Conservation (phyloP, 225 moss, liverwort and hornwort genomes). For the Pseudisothecium myosuroides region DNA sequence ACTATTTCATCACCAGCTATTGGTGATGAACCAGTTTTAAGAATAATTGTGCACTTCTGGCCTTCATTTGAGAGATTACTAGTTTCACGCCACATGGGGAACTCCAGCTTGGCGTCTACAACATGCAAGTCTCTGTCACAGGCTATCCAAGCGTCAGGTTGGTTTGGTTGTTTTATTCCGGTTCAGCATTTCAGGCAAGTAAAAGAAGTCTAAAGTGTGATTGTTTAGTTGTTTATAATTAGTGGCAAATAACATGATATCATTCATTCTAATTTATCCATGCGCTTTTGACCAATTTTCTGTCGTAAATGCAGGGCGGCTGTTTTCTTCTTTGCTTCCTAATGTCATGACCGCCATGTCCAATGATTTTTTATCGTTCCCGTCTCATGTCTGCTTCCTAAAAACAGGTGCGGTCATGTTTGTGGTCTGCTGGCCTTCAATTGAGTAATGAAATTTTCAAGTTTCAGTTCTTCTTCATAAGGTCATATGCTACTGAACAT, state of each 20-base stretch:
- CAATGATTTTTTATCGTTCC: slow-evolving; percentile 63
- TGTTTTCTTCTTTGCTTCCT: slow-evolving; percentile 67
- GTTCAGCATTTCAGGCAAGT: background rate
- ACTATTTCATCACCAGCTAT: slow-evolving; percentile 35
- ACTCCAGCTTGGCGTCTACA: slow-evolving; percentile 69
- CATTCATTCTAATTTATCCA: background rate
- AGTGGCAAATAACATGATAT: background rate
- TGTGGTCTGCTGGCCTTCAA: background rate
- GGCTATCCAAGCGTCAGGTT: slow-evolving; percentile 93
- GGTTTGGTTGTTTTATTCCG: background rate
- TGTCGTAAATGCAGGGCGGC: slow-evolving; percentile 46
- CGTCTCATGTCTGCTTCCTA: slow-evolving; percentile 83
- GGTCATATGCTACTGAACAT: background rate
- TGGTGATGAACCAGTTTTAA: slow-evolving; percentile 72
- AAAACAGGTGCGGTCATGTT: slow-evolving; percentile 54
- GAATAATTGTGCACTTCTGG: slow-evolving; percentile 92
- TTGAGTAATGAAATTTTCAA: background rate
- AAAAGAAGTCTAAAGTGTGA: background rate
- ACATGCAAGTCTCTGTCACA: slow-evolving; percentile 84
- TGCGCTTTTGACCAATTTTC: background rate
- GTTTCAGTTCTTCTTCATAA: background rate
- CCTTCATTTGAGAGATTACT: slow-evolving; percentile 78
- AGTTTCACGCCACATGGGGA: slow-evolving; percentile 78
- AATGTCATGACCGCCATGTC: slow-evolving; percentile 70
- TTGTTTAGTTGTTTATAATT: background rate